Evolutionary conservation across 2,329 filamentous ascomycete species (phyloP), one percentile per base, ranked within the genome.

Genomic region (Colletotrichum incanum): DNA sequence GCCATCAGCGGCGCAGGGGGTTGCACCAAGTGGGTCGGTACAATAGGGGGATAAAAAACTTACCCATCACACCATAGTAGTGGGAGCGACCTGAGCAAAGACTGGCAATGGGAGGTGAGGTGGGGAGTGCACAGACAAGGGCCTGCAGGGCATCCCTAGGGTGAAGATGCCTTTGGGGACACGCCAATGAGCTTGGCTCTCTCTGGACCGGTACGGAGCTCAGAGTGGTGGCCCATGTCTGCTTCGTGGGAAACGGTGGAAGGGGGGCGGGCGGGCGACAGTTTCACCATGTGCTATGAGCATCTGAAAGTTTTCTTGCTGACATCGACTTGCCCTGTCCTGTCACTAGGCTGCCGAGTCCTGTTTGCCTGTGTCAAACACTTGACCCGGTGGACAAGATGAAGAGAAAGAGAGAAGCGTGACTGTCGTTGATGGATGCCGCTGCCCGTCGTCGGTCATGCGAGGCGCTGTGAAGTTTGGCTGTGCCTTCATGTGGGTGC

Each of bases 151-250:
- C 65, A 60, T 55, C 70, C 66, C 43, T 55, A 64, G 52, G 59
- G 65, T 41, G 26, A 26, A 56, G 61, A 70, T 47, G 67, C n/a
- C 28, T 65, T 66, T 55, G 55, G 47, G 34, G 31, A 28, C 62
- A 60, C 69, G 59, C 69, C 69, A 72, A 72, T 69, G 54, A 69
- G 59, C 65, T 72, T 72, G 59, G 69, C 69, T 69, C 65, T 39
- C 28, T 31, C 37, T 39, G 37, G 60, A 64, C 65, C 26, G 69
- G 59, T 64, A 69, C 65, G 69, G 65, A 60, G 59, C 59, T 55
- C 56, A 26, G 55, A 41, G 63, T 31, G 55, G 63, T 31, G 55
- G 41, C 16, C 61, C 37, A 45, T 45, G 49, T 59, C 28, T 58
- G 50, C 28, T 56, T 50, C 34, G 58, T 52, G 58, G 50, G 68